Base-by-base conservation (phyloP, 2,329 filamentous ascomycete genomes). In the Penicillium griseofulvum region DNA sequence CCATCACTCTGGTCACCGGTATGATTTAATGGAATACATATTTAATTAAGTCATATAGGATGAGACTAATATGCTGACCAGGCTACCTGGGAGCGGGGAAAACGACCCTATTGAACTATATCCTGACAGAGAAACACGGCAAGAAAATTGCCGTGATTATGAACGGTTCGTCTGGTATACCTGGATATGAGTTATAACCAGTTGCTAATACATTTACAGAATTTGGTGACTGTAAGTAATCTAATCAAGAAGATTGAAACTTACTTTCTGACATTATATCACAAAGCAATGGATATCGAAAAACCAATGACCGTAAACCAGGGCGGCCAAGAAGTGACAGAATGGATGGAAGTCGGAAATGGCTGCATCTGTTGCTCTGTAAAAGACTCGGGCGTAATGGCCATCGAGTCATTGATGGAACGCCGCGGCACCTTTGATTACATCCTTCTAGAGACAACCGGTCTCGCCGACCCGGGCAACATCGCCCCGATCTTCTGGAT, bases 91-190 rank as follows among this genome's bases (percentile, higher is more conserved):
- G 94, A 17, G 91, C 94, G 9, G 94, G 94, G 17, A 99, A 99
- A 75, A 97, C 93, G 0, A 97, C 93, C 0, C 76, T 97, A 29
- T 80, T 99, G 55, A 97, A 99, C 73, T 96, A 97, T 72, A 97
- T 99, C 58, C 80, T 99, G 49, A 96, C 89, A 28, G 91, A 92
- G 55, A 87, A 93, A 58, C 94, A 99, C 81, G 93, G 93, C 72
- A 97, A 97, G 81, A 96, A 91, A 69, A 94, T 99, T 72, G 94
- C 94, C 11, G 94, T 99, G 14, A 97, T 99, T 54, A 84, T 99
- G 78, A 99, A 99, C 74, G 91, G 90, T 76, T 68, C 69, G 72
- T 80, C 26, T 11, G 36, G 47, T 12, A 12, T 36, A 17, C 19
- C 28, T 33, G 28, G 19, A 31, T 31, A 11, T 22, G 17, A 7